These are phyloP conservation scores for Coemansia guatemalensis DNA, from an alignment of 192 early-diverging fungal genomes.

Conservation along the genomic window DNA sequence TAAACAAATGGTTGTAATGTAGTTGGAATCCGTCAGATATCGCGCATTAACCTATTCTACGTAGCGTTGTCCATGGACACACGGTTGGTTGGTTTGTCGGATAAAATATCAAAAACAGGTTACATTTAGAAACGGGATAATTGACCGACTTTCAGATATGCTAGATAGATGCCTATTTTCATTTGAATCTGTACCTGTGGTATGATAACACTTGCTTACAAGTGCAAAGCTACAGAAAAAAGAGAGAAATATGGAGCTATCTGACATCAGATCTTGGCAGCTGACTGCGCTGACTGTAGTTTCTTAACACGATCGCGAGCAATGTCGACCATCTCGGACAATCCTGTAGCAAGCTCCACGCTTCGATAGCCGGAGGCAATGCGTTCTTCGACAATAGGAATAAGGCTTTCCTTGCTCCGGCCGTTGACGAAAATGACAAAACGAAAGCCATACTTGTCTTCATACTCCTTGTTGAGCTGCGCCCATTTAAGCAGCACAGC, in stretches of 20 bases:
- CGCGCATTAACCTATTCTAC: no score
- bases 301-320: constrained; percentile 78
- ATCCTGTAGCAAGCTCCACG: constrained; percentile 68
- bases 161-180: no score
- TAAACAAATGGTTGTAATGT: no score
- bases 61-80: no score
- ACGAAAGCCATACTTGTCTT: constrained; percentile 74
- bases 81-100: no score
- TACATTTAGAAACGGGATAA: no score
- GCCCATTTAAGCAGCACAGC: constrained; percentile 60
- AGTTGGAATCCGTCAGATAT: no score
- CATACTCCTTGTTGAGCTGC: constrained; percentile 65
- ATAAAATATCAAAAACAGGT: no score
- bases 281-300: constrained; percentile 31
- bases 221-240: no score
- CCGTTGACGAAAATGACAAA: constrained; percentile 85
- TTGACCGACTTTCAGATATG: no score
- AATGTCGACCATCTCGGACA: constrained; percentile 79
- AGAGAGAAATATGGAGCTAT: neutral
- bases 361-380: constrained; percentile 61
- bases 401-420: constrained; percentile 68
- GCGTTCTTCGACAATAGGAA: constrained; percentile 72
- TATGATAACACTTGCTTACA: no score
- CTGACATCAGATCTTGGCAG: constrained; percentile 28
- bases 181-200: no score